Evolutionary conservation across 768 basidiomycete species (phyloP).

Genomic region (Porphyrellus cyaneotinctus): DNA sequence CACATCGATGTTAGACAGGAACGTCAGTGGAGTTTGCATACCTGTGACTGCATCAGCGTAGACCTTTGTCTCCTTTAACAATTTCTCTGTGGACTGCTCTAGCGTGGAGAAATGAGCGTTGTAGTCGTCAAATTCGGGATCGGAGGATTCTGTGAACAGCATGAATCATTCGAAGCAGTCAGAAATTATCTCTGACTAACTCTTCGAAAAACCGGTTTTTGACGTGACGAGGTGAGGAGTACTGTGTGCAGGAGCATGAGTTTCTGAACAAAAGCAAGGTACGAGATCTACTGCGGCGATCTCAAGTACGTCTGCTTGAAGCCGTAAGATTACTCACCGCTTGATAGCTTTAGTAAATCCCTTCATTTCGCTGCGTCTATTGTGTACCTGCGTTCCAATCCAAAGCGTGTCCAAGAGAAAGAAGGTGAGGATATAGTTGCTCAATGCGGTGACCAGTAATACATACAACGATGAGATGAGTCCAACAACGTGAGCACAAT

Average conservation of each 20-base stretch:
- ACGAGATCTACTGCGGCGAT: conserved; percentile 5
- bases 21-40: conserved; percentile 25
- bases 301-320: not conserved
- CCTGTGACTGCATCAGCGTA: conserved; percentile 82
- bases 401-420: too few relatives aligned
- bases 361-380: conserved; percentile 55
- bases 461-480: too few relatives aligned
- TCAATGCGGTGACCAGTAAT: too few relatives aligned
- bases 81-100: conserved; percentile 80
- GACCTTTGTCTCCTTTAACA: conserved; percentile 86
- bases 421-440: not conserved
- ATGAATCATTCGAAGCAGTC: conserved; percentile 1
- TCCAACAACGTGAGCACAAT: not conserved
- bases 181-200: conserved; percentile 43
- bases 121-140: conserved; percentile 89
- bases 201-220: conserved; percentile 90
- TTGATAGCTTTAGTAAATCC: conserved; percentile 74
- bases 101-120: conserved; percentile 71
- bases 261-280: conserved; percentile 2
- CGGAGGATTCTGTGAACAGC: conserved; percentile 57
- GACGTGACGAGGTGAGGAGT: conserved; percentile 88
- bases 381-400: not conserved
- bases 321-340: conserved; percentile 46
- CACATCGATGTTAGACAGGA: not conserved
- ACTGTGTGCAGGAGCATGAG: conserved; percentile 37